Evolutionary conservation across 1,284 basidiomycete species (phyloP).

Genomic region (Hemileia vastatrix): DNA sequence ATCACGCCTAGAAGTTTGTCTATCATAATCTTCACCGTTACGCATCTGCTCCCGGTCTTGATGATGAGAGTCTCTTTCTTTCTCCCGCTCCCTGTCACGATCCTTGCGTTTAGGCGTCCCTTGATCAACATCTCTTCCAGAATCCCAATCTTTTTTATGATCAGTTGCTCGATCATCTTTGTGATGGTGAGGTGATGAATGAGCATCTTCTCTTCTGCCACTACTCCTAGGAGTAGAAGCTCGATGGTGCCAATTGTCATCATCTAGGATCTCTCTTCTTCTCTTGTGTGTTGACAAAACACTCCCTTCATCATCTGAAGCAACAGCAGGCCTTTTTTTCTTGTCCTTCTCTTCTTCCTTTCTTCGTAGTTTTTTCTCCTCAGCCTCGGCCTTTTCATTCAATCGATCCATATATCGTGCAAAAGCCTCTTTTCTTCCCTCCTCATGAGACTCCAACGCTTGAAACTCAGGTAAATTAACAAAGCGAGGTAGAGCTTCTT

Average conservation of each 20-base stretch:
- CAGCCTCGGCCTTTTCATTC: slow-evolving; percentile 50
- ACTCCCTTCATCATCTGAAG: slow-evolving; percentile 11
- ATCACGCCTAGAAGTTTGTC: slow-evolving; percentile 57
- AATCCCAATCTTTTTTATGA: not conserved
- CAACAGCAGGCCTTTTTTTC: slow-evolving; percentile 12
- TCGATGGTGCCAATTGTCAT: slow-evolving; percentile 21
- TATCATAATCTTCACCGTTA: slow-evolving; percentile 43
- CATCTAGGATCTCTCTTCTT: slow-evolving; percentile 20
- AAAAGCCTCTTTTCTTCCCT: slow-evolving; percentile 66
- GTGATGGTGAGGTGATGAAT: slow-evolving; percentile 15
- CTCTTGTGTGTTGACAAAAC: slow-evolving; percentile 13
- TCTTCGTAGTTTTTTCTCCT: slow-evolving; percentile 20
- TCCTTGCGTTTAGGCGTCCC: no score
- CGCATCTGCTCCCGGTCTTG: not conserved
- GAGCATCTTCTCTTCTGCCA: slow-evolving; percentile 1
- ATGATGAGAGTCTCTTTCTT: not conserved
- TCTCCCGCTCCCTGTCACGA: slow-evolving; percentile 8
- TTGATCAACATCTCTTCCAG: no score
- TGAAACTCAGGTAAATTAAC: slow-evolving; percentile 71
- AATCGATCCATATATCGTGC: slow-evolving; percentile 74
- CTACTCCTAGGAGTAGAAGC: slow-evolving; percentile 7
- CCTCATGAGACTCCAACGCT: slow-evolving; percentile 65
- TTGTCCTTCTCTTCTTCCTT: slow-evolving; percentile 16
- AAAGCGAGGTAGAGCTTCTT: slow-evolving; percentile 67
- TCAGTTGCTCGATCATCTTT: slow-evolving; percentile 4